Percentiles rank a stretch among this genome's conserved stretches.
Evolutionary conservation across 768 basidiomycete species (phyloP).

Genomic region (Tricholoma bakamatsutake): DNA sequence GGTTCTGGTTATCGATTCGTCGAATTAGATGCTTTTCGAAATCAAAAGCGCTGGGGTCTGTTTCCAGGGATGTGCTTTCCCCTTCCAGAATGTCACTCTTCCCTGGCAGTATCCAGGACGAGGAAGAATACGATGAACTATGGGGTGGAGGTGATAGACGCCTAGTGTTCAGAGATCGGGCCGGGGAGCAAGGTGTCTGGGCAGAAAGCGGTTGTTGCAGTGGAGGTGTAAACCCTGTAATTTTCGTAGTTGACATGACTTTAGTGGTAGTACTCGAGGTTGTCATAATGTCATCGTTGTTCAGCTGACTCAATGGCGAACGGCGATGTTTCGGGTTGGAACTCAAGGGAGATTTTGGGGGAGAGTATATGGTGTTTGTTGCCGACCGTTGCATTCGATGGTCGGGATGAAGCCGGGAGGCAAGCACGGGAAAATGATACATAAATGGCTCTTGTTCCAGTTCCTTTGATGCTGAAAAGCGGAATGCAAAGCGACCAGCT

Average conservation of each 20-base stretch:
- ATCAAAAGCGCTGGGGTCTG: slow-evolving; percentile 28
- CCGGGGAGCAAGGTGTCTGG: slow-evolving; percentile 1
- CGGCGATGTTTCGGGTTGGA: slow-evolving; percentile 4
- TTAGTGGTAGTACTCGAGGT: slow-evolving; percentile 8
- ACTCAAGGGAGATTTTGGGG: slow-evolving; percentile 1
- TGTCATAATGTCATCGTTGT: slow-evolving; percentile 5
- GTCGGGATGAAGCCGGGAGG: slow-evolving; percentile 10
- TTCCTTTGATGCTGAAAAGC: slow-evolving; percentile 16
- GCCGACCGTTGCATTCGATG: slow-evolving; percentile 8
- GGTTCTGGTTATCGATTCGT: slow-evolving; percentile 35
- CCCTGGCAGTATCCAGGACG: slow-evolving; percentile 32
- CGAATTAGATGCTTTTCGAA: slow-evolving; percentile 36
- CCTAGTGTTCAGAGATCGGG: slow-evolving; percentile 15
- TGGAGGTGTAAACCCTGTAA: slow-evolving; percentile 31
- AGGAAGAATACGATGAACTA: slow-evolving; percentile 29
- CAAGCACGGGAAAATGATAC: slow-evolving; percentile 32
- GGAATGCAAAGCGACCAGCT: slow-evolving; percentile 13
- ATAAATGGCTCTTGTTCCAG: slow-evolving; percentile 30
- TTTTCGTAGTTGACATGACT: slow-evolving; percentile 23
- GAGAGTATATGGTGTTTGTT: background rate
- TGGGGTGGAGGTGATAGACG: slow-evolving; percentile 29
- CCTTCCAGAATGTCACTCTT: slow-evolving; percentile 24
- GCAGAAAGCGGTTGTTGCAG: slow-evolving; percentile 19
- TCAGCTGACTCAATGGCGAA: background rate
- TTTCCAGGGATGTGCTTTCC: slow-evolving; percentile 27